Evolutionary conservation across 1,139 yeast species (phyloP), one percentile per base, ranked within the genome.

Genomic region (Blastobotrys ciferrii): DNA sequence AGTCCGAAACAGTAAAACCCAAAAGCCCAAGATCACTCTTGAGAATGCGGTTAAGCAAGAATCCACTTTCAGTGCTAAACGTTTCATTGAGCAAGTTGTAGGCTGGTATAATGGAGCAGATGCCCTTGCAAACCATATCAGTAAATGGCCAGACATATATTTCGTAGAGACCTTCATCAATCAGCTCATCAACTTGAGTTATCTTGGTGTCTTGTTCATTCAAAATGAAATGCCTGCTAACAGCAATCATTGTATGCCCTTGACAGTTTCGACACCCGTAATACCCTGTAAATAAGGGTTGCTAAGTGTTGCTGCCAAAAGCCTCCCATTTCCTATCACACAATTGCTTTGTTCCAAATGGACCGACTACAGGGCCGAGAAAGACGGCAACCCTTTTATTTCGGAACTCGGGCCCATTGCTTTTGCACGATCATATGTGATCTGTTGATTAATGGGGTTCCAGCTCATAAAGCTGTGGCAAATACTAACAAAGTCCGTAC

Each of bases 281-380:
- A 74, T 67, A n/a, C 87, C 87, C 57, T 78, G 80, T 45, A 81
- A 66, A 54, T 80, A 80, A 1, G 87, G 84, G 58, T 81, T 87
- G n/a, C n/a, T n/a, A n/a, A n/a, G n/a, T n/a, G n/a, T n/a, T n/a
- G 4, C 81, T 67, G 1, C 84, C 83, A 64, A 80, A 81, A 31
- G 82, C 76, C 64, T 81, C 87, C 83, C 84, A 81, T 62, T 76
- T 78, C 56, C 86, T 69, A 3, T 87, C 86, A 11, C 82, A 85
- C 42, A 76, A 76, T 2, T 84, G 84, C 57, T 78, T 77, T 37
- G 72, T 67, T 0, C 86, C 87, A 45, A 81, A 71, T 14, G 86
- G 86, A 0, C 84, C 84, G 47, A 79, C 69, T 1, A 76, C 74
- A 11, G 87, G 87, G 2, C 85, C 87, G 33, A 82, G 69, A 33